Evolutionary conservation across 2,329 filamentous ascomycete genomes (phyloP), one percentile per base, ranked within the genome.

Genomic region (Eutypa lata): DNA sequence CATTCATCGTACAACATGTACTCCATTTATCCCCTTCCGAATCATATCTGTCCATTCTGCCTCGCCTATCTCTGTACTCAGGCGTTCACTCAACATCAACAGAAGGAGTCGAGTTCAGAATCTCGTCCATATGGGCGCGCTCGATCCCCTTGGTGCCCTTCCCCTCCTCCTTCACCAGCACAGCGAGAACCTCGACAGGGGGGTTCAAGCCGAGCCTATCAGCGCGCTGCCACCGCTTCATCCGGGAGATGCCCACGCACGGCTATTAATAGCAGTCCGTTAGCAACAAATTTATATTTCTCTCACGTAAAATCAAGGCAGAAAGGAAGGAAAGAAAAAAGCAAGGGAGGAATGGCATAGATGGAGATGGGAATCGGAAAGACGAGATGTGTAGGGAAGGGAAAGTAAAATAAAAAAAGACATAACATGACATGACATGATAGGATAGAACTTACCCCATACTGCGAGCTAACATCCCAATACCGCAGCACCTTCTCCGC

Each of bases 391-490:
- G 33, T 48, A 47, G 19, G 51, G 6, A 44, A 50, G 24, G 33
- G 47, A n/a, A n/a, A n/a, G n/a, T n/a, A n/a, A n/a, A n/a, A n/a
- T n/a, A n/a, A n/a, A n/a, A n/a, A n/a, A n/a, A n/a, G n/a, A n/a
- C n/a, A n/a, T n/a, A n/a, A n/a, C n/a, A n/a, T n/a, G n/a, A n/a
- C n/a, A n/a, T n/a, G n/a, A n/a, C n/a, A n/a, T n/a, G n/a, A n/a
- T n/a, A n/a, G n/a, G n/a, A n/a, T n/a, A 14, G 50, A n/a, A 84
- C 89, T 76, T 83, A 96, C 91, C 52, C 94, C 94, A 69, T 90
- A 99, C 65, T 96, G 90, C 55, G 83, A 90, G 65, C 87, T 94
- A 60, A 96, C 88, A 69, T 99, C 94, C 72, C 94, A 99, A 68
- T 96, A 90, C 57, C 93, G 79, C 64, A 97, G 72, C 24, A 97